phyloP scores from a whole-genome alignment of 2,329 filamentous ascomycete genomes.

The Fusarium agapanthi region DNA sequence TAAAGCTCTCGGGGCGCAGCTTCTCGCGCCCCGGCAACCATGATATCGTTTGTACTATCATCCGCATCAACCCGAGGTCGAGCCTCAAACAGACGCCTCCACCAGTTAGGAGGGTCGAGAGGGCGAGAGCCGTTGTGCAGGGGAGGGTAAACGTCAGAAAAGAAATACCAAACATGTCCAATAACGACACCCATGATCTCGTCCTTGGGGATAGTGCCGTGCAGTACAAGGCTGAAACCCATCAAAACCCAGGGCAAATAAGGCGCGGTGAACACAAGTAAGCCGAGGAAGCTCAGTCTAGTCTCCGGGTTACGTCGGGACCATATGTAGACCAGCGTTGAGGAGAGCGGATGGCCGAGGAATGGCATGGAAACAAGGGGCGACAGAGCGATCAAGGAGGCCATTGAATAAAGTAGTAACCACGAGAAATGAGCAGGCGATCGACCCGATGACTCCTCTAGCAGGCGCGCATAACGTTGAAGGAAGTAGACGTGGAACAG shows the following conservation, averaged over 20 bases:
- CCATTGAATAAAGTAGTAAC: conserved; percentile 87
- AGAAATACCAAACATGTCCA: conserved; percentile 98
- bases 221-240: conserved; percentile 89
- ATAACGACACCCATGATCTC: conserved; percentile 96
- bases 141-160: conserved; percentile 94
- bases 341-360: conserved; percentile 90
- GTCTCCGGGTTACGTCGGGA: conserved; percentile 93
- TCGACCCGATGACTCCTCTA: conserved; percentile 93
- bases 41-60: conserved; percentile 68
- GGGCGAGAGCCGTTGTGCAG: conserved; percentile 86
- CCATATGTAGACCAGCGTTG: conserved; percentile 97
- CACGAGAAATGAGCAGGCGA: conserved; percentile 95
- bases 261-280: conserved; percentile 91
- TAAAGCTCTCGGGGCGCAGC: conserved; percentile 38
- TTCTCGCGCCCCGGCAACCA: conserved; percentile 61
- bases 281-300: conserved; percentile 84
- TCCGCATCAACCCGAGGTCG: conserved; percentile 57
- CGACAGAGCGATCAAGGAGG: conserved; percentile 80
- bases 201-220: conserved; percentile 90
- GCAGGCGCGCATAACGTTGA: conserved; percentile 91
- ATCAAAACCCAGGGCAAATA: conserved; percentile 97
- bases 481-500: conserved; percentile 99
- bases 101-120: conserved; percentile 89
- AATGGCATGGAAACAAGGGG: conserved; percentile 92
- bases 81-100: conserved; percentile 84